phyloP scores from a whole-genome alignment of 192 early-diverging fungal species.

The Coemansia sp. region DNA sequence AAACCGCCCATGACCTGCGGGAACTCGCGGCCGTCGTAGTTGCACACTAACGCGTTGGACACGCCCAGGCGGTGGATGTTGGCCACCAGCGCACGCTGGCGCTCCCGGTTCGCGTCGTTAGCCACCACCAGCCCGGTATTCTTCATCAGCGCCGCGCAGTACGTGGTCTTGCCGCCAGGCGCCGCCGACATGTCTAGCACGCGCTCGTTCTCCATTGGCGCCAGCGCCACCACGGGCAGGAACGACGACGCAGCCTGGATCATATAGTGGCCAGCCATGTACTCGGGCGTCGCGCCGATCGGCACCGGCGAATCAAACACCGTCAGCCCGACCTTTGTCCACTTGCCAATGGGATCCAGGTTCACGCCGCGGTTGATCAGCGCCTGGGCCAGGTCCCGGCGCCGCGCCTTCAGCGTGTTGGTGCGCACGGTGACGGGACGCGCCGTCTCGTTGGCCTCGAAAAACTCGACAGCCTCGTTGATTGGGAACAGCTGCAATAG shows the following conservation, averaged over 20 bases:
- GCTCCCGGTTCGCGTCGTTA: constrained; percentile 94
- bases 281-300: constrained; percentile 97
- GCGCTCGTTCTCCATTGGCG: constrained; percentile 91
- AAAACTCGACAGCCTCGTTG: constrained; percentile 93
- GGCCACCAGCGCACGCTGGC: constrained; percentile 84
- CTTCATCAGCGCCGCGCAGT: constrained; percentile 92
- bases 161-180: constrained; percentile 97
- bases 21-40: constrained; percentile 98
- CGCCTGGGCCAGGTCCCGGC: constrained; percentile 91
- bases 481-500: constrained; percentile 88
- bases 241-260: constrained; percentile 97
- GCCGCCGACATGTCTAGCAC: constrained; percentile 97
- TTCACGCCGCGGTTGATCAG: constrained; percentile 95
- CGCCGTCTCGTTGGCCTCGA: constrained; percentile 97
- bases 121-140: constrained; percentile 97
- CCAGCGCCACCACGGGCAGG: constrained; percentile 92
- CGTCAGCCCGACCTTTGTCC: constrained; percentile 96
- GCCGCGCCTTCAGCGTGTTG: constrained; percentile 91
- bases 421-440: constrained; percentile 94
- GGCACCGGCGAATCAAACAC: constrained; percentile 95
- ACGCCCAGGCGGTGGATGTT: constrained; percentile 89
- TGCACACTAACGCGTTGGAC: constrained; percentile 83
- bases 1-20: constrained; percentile 96
- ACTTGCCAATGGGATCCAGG: constrained; percentile 97
- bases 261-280: constrained; percentile 99